A percentile compares a stretch with the other conserved stretches of the same genome.
Conservation (phyloP, 768 basidiomycete genomes). For the Holtermanniella nyarrowii region DNA sequence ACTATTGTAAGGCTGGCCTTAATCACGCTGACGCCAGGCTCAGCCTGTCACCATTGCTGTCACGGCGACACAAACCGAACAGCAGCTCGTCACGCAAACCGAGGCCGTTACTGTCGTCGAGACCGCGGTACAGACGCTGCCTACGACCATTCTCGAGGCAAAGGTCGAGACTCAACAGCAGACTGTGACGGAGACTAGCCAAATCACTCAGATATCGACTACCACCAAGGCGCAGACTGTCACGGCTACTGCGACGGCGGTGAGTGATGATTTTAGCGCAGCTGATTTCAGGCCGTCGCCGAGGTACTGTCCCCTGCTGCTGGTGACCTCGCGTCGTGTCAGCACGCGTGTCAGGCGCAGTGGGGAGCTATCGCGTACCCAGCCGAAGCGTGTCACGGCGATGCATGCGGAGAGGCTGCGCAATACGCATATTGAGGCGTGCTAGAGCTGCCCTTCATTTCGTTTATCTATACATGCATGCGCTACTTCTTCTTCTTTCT, state of each 20-base stretch:
- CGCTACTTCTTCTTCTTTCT: slow-evolving; percentile 33
- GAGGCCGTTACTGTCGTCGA: background rate
- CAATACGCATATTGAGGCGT: too few relatives aligned
- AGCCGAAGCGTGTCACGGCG: too few relatives aligned
- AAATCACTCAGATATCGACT: slow-evolving; percentile 1
- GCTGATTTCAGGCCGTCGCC: background rate
- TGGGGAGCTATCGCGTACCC: background rate
- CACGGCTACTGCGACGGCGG: background rate
- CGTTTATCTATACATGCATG: background rate
- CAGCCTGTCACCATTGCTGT: background rate
- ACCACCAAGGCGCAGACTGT: slow-evolving; percentile 5
- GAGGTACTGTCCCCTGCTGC: background rate
- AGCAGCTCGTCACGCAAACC: background rate
- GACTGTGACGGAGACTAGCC: background rate
- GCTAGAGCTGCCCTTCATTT: background rate
- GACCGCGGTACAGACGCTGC: background rate
- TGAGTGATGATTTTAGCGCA: background rate
- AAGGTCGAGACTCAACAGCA: slow-evolving; percentile 1
- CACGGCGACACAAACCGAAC: background rate
- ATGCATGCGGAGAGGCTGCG: too few relatives aligned
- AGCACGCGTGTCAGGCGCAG: background rate
- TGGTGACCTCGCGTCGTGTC: background rate
- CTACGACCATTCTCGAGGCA: background rate
- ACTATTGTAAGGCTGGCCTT: background rate
- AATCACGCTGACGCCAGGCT: background rate